phyloP scores from a whole-genome alignment of 768 basidiomycete species.

The Mrakia hoshinonis region DNA sequence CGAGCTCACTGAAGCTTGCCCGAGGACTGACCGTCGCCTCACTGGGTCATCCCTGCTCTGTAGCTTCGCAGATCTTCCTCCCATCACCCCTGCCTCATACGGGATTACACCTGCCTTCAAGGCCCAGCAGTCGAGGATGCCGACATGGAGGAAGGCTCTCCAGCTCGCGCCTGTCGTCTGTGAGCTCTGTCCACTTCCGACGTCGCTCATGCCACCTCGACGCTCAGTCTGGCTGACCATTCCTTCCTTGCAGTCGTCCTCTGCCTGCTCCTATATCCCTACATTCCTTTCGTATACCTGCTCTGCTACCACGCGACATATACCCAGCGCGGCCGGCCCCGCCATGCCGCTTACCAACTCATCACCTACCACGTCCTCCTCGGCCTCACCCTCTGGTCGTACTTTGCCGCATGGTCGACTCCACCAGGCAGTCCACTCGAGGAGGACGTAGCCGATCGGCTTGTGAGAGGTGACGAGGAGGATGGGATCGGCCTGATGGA shows the following conservation, averaged over 20 bases:
- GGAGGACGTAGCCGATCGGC: not conserved
- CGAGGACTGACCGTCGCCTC: not conserved
- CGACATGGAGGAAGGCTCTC: not conserved
- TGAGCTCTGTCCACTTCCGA: not conserved
- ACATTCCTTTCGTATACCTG: slow-evolving; percentile 25
- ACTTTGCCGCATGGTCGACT: not conserved
- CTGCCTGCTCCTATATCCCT: slow-evolving; percentile 14
- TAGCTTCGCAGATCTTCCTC: slow-evolving; percentile 23
- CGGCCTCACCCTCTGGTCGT: slow-evolving; percentile 18
- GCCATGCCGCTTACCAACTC: slow-evolving; percentile 10
- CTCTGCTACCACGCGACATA: slow-evolving; percentile 17
- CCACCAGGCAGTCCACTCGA: slow-evolving; percentile 11
- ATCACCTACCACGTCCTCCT: slow-evolving; percentile 13
- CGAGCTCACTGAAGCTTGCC: not conserved
- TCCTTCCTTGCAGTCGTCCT: not conserved
- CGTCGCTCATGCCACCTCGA: not conserved
- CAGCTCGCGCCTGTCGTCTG: slow-evolving; percentile 7
- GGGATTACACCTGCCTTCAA: not conserved
- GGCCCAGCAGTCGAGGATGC: not conserved
- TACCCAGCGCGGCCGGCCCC: not conserved
- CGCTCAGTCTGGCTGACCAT: not conserved
- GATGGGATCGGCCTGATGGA: slow-evolving; percentile 7
- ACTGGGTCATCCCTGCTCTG: no score
- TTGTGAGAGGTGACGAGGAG: not conserved
- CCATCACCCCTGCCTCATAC: slow-evolving; percentile 26